Evolutionary conservation across 768 basidiomycete genomes (phyloP), one percentile per base, ranked within the genome.

Genomic region (Inosperma sp.): DNA sequence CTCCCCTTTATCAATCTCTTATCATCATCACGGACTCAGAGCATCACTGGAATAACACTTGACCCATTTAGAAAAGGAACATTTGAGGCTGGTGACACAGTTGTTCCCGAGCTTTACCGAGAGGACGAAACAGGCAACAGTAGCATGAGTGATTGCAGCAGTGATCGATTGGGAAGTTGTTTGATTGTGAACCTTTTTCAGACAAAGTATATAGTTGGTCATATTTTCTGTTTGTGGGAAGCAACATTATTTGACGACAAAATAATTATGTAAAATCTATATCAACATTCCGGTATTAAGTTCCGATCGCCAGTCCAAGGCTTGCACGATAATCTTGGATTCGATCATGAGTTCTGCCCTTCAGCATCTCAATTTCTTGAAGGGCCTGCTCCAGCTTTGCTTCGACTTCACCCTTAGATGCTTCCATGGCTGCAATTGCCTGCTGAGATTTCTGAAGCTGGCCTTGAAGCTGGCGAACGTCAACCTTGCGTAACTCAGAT

Each of bases 391-490:
- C 10, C 1, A 44, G 25, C 14, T 16, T 8, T 2, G 22, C 9
- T 21, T 49, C 48, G 10, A 21, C 7, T 5, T 9, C 1, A 1
- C 16, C 3, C 22, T 23, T 30, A 17, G 37, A 49, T 37, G 22
- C 14, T 22, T 3, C 1, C 29, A 41, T 49, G 6, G 1, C 26
- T 0, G 25, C 14, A 10, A 23, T 41, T 33, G n/a, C 34, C 9
- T 26, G 36, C 48, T 36, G 3, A 13, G 34, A 21, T 7, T 48
- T 35, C 4, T 7, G 47, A 26, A 48, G 47, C n/a, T 37, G 33
- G 5, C 12, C 17, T 48, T 48, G 47, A 26, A 48, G 33, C 16
- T 48, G 22, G 7, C 23, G 47, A 7, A 48, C 35, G 10, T 48
- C 47, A 4, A 37, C 13, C n/a, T 37, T 35, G 9, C 25, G 47